A percentile compares a stretch with the other conserved stretches of the same genome.
These are phyloP conservation scores for Paracoccidioides brasiliensis DNA, from an alignment of 2,329 filamentous ascomycete genomes.

Conservation along the genomic window DNA sequence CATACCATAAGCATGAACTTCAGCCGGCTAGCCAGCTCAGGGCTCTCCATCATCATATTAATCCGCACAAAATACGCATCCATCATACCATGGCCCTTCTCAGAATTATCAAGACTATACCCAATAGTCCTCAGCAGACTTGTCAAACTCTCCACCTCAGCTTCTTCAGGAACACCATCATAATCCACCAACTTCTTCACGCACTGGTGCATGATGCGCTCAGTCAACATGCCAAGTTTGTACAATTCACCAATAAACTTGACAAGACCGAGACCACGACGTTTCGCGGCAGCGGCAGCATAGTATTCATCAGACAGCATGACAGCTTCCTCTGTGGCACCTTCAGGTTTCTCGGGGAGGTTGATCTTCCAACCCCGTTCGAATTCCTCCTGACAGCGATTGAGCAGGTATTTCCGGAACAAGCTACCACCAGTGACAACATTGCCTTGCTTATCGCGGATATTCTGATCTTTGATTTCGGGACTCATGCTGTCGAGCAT, in stretches of 20 bases:
- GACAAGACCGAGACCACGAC: constrained; percentile 90
- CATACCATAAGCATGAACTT: constrained; percentile 82
- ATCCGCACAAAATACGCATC: constrained; percentile 89
- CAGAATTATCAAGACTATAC: constrained; percentile 66
- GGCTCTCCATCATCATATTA: constrained; percentile 63
- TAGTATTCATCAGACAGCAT: constrained; percentile 98
- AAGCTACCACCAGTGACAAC: constrained; percentile 84
- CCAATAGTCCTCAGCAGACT: constrained; percentile 90
- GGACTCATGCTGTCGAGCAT: constrained; percentile 94
- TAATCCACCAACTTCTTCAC: constrained; percentile 95
- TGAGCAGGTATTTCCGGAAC: constrained; percentile 97
- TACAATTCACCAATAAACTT: constrained; percentile 99
- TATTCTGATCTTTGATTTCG: constrained; percentile 89
- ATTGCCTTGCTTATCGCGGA: constrained; percentile 77
- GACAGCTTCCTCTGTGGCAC: constrained; percentile 55
- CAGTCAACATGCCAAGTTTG: constrained; percentile 96
- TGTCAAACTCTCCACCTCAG: constrained; percentile 88
- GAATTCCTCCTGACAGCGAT: constrained; percentile 97
- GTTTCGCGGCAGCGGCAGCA: constrained; percentile 80
- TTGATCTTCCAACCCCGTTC: constrained; percentile 94
- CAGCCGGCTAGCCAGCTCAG: constrained; percentile 72
- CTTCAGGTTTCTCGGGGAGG: constrained; percentile 65
- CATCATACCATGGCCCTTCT: constrained; percentile 78
- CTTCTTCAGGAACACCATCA: constrained; percentile 82
- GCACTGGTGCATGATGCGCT: constrained; percentile 99